phyloP scores from a whole-genome alignment of 1,284 basidiomycete species.

The Ganoderma multipileum region DNA sequence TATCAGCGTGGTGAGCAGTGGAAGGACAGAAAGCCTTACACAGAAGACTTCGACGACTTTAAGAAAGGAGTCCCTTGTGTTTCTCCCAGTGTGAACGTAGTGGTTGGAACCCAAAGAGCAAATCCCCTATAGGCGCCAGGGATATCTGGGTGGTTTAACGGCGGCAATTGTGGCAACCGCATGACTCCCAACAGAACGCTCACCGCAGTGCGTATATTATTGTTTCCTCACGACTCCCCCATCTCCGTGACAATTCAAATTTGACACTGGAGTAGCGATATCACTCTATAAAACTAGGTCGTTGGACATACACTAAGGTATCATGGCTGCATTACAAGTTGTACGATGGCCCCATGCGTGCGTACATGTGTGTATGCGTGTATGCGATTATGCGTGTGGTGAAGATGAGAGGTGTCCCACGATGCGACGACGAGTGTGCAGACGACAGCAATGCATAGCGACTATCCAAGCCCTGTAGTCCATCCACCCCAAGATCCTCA shows the following conservation, averaged over 20 bases:
- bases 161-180: neutral
- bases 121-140: neutral
- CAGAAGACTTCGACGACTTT: neutral
- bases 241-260: neutral
- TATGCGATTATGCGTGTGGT: neutral
- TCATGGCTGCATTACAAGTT: neutral
- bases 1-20: neutral
- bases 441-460: slow-evolving; percentile 4
- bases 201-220: neutral
- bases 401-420: neutral
- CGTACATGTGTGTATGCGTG: neutral
- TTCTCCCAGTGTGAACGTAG: neutral
- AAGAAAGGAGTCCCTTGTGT: neutral
- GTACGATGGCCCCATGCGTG: neutral
- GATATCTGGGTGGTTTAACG: neutral
- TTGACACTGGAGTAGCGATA: neutral
- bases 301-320: neutral
- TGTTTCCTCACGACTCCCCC: neutral
- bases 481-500: neutral
- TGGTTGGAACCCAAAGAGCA: neutral
- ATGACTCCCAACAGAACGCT: neutral
- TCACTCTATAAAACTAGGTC: neutral
- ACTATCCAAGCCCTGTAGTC: neutral
- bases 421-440: neutral
- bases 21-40: neutral